These are phyloP conservation scores for Pythium brassicae DNA, from an alignment of 352 stramenopile genomes.

Conservation along the genomic window DNA sequence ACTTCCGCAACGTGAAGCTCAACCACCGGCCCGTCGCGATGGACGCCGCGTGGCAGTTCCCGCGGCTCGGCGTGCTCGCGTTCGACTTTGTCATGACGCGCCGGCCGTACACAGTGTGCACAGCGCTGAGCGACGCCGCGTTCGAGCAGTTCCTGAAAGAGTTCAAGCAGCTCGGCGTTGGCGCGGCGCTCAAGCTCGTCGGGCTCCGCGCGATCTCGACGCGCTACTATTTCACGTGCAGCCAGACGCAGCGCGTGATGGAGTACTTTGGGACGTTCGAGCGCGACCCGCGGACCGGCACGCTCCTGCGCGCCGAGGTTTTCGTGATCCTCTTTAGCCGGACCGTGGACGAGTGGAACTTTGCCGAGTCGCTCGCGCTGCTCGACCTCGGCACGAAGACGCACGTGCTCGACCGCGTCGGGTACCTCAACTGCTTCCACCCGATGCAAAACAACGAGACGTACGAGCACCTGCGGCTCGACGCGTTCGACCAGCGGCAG, in stretches of 20 bases:
- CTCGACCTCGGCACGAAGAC: slow-evolving; percentile 61
- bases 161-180: slow-evolving; percentile 67
- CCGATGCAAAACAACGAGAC: slow-evolving; percentile 49
- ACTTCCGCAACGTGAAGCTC: slow-evolving; percentile 58
- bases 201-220: slow-evolving; percentile 66
- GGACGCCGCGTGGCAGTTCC: slow-evolving; percentile 53
- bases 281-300: slow-evolving; percentile 42
- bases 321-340: slow-evolving; percentile 66
- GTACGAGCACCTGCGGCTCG: slow-evolving; percentile 44
- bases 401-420: slow-evolving; percentile 59
- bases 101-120: slow-evolving; percentile 49
- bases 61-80: slow-evolving; percentile 54
- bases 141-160: slow-evolving; percentile 79
- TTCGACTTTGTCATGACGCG: slow-evolving; percentile 72
- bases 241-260: slow-evolving; percentile 68
- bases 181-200: slow-evolving; percentile 60
- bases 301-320: slow-evolving; percentile 57
- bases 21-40: slow-evolving; percentile 60
- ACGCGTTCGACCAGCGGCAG: slow-evolving; percentile 51
- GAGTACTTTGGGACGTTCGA: slow-evolving; percentile 78
- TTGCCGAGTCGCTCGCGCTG: slow-evolving; percentile 58
- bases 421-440: slow-evolving; percentile 59
- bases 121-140: slow-evolving; percentile 49
- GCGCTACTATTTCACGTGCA: slow-evolving; percentile 68
- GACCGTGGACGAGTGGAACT: slow-evolving; percentile 69